Base-by-base conservation (phyloP, 1,284 basidiomycete genomes). In the Schizophyllum amplum region DNA sequence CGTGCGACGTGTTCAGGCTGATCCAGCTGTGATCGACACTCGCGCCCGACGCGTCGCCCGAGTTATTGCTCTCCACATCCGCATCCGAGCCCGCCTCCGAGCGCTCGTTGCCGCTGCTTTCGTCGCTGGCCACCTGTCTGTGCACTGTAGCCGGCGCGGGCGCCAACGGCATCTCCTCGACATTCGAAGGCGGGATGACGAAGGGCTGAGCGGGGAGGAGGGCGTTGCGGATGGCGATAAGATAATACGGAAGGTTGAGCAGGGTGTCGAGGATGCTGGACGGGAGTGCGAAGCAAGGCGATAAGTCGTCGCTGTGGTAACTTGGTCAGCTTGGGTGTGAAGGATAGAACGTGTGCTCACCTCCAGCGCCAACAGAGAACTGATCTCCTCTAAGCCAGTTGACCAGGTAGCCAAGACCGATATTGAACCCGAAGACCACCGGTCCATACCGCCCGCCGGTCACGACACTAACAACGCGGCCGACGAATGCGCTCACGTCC, bases 331-430 rank as follows among this genome's bases (percentile, higher is more conserved):
- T 22, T 21, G 47, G 5, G 52, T 53, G 56, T 53, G 26, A 2
- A 21, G 47, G 20, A 46, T 56, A 51, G 25, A 48, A 25, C 51
- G 50, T 25, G 0, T 17, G 69, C 78, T 64, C 63, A 90, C 87
- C 87, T 68, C 88, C 88, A 55, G 88, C 84, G 59, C 88, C 89
- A 54, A 90, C 71, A 17, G 81, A 77, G 63, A 88, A 79, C 48
- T 85, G 71, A 54, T 86, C 79, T 1, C 88, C 86, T 26, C 77
- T 75, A 25, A 85, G 62, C 75, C 80, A 82, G 60, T 78, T 79
- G 62, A 69, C 68, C 20, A 80, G 59, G 55, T 69, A 73, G 2
- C 77, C 77, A 1, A 82, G 59, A 11, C 72, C 74, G 24, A 82
- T 63, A 11, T 73, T 68, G 47, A 82, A 22, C 9, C 76, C 77